phyloP scores from a whole-genome alignment of 441 rosid genomes.

The Rhodomyrtus psidioides region DNA sequence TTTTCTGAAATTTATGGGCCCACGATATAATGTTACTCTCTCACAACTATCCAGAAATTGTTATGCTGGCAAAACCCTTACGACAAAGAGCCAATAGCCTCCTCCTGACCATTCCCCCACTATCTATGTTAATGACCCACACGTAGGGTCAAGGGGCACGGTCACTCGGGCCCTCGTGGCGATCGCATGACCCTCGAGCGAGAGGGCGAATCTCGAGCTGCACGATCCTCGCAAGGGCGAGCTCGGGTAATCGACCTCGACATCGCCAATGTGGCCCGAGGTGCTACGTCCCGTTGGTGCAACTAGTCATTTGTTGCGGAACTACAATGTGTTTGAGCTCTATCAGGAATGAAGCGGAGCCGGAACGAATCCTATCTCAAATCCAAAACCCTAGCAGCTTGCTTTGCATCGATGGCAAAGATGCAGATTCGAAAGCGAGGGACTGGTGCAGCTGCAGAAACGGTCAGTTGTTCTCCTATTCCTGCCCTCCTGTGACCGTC shows the following conservation, averaged over 20 bases:
- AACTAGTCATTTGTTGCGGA: neutral
- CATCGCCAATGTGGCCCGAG: neutral
- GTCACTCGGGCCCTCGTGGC: neutral
- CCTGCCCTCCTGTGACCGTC: neutral
- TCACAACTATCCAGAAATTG: too few relatives aligned
- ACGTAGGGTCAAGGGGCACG: neutral
- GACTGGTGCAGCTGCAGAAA: neutral
- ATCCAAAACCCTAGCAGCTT: neutral
- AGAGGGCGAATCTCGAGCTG: neutral
- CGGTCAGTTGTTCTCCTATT: neutral
- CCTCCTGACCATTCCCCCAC: neutral
- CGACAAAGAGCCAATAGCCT: too few relatives aligned
- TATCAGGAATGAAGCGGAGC: neutral
- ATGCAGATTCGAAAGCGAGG: neutral
- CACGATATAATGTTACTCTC: too few relatives aligned
- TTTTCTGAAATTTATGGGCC: too few relatives aligned
- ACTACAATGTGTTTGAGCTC: neutral
- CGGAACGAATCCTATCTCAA: neutral
- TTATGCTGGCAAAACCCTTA: too few relatives aligned
- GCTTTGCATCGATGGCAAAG: neutral
- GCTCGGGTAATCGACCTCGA: neutral
- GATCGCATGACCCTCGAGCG: too few relatives aligned
- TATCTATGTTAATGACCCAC: neutral
- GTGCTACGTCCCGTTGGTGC: neutral
- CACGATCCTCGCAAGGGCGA: neutral